These are phyloP conservation scores for Aspergillus sp. DNA, from an alignment of 2,329 filamentous ascomycete species.

Conservation along the genomic window DNA sequence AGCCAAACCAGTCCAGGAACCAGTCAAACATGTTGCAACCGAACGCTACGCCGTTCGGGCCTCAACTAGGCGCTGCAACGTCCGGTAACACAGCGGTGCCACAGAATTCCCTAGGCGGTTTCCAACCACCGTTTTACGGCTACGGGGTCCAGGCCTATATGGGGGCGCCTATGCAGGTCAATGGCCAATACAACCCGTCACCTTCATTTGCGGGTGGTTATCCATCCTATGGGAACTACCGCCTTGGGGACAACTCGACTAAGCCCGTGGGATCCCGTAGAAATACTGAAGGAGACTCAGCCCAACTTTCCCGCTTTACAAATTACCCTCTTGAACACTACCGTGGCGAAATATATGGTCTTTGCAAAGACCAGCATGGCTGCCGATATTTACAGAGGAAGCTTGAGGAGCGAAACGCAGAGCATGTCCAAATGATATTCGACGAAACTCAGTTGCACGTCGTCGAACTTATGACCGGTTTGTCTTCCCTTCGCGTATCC, in stretches of 20 bases:
- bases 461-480: conserved; percentile 89
- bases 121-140: conserved; percentile 46
- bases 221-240: conserved; percentile 53
- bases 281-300: conserved; percentile 45
- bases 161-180: conserved; percentile 44
- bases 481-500: conserved; percentile 15
- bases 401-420: conserved; percentile 81
- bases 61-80: conserved; percentile 50
- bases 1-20: conserved; percentile 53
- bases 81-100: conserved; percentile 22
- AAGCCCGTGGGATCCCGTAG: conserved; percentile 70
- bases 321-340: conserved; percentile 81
- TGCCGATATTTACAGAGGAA: conserved; percentile 97
- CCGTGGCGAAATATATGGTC: conserved; percentile 76
- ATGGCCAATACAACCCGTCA: conserved; percentile 54
- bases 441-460: conserved; percentile 90
- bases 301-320: conserved; percentile 73
- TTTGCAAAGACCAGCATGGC: conserved; percentile 98
- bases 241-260: conserved; percentile 71
- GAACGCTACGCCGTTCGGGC: conserved; percentile 76
- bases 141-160: conserved; percentile 58
- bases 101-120: conserved; percentile 37
- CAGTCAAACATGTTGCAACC: conserved; percentile 75
- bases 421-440: conserved; percentile 90
- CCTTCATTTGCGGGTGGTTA: conserved; percentile 54